Evolutionary conservation across 192 early-diverging fungal species (phyloP).

Genomic region (Linnemannia schmuckeri): DNA sequence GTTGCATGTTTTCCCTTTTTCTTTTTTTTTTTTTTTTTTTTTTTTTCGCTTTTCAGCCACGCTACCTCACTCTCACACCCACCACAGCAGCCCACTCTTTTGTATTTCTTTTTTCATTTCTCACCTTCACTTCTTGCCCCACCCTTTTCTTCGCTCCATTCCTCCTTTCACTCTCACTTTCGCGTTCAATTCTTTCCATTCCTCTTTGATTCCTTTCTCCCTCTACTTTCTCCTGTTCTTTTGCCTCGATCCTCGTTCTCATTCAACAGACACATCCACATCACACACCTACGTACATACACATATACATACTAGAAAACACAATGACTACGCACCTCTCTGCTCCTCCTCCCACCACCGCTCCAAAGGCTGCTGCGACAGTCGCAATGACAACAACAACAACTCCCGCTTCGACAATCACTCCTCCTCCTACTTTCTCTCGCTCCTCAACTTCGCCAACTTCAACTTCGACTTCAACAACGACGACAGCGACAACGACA

Average conservation of each 20-base stretch:
- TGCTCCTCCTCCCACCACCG: neutral
- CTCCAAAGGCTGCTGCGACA: neutral
- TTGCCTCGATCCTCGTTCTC: neutral
- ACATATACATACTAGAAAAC: neutral
- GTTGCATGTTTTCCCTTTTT: too few relatives aligned
- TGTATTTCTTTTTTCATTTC: neutral
- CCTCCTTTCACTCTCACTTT: neutral
- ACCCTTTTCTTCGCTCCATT: neutral
- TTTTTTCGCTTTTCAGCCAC: neutral
- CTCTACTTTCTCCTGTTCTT: too few relatives aligned
- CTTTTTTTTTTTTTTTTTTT: too few relatives aligned
- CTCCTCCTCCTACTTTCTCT: neutral
- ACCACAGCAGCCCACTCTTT: neutral
- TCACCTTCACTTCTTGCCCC: neutral
- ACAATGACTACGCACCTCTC: slow-evolving; percentile 5
- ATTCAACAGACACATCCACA: neutral
- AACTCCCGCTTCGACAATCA: neutral
- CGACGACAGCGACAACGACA: neutral
- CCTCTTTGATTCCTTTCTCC: neutral
- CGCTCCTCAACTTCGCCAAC: too few relatives aligned
- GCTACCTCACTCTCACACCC: neutral
- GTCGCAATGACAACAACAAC: neutral
- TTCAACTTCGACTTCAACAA: neutral
- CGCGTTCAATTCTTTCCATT: neutral
- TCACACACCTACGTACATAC: neutral